A percentile compares a stretch with the other conserved stretches of the same genome.
phyloP scores from a whole-genome alignment of 2,329 filamentous ascomycete genomes.

The Hypoxylon sp. region DNA sequence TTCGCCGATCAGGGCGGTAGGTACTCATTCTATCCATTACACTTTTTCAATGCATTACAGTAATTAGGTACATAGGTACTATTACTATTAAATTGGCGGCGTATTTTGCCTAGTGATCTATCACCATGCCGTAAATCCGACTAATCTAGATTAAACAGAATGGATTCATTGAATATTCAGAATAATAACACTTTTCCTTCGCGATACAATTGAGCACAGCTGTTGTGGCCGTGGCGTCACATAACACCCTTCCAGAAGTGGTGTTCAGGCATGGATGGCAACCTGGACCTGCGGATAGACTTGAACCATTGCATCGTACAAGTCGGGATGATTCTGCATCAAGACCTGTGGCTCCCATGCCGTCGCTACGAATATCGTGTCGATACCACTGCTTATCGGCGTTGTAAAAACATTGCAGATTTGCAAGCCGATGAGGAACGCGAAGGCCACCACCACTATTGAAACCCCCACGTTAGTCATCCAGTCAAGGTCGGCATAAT shows the following conservation, averaged over 20 bases:
- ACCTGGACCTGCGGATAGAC: constrained; percentile 89
- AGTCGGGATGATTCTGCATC: constrained; percentile 83
- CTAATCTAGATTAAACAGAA: neutral
- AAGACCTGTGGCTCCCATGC: constrained; percentile 80
- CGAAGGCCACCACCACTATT: constrained; percentile 54
- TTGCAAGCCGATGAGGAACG: constrained; percentile 91
- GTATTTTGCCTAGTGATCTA: neutral
- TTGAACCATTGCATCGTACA: constrained; percentile 83
- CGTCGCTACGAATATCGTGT: constrained; percentile 89
- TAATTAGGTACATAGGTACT: neutral
- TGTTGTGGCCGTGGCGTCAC: neutral
- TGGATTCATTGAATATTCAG: neutral
- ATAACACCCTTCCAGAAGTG: neutral
- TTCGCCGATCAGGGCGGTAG: neutral
- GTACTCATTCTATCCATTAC: neutral
- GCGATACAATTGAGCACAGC: neutral
- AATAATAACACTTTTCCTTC: neutral
- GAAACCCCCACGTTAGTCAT: constrained; percentile 9
- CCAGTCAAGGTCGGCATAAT: neutral
- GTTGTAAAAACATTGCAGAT: constrained; percentile 92
- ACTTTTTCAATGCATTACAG: neutral
- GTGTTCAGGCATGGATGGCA: constrained; percentile 74
- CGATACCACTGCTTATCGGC: constrained; percentile 87
- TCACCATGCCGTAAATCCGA: neutral
- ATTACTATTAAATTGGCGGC: constrained; percentile 4